Evolutionary conservation across 148 eudicot genomes (phyloP).

Genomic region (Fagopyrum esculentum): DNA sequence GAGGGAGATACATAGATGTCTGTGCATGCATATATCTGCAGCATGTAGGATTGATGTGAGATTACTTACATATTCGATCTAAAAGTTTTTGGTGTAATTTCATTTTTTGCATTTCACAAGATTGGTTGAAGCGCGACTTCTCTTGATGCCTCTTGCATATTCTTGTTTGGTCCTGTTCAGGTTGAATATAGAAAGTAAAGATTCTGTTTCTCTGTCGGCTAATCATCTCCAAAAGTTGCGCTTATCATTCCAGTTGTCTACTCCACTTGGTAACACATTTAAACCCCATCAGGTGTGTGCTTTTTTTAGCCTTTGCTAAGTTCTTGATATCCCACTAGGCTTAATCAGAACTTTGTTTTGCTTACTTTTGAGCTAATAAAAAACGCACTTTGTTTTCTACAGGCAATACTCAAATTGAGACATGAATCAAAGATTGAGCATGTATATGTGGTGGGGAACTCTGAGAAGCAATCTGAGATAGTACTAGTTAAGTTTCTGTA

Average conservation of each 20-base stretch:
- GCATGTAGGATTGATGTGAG: neutral
- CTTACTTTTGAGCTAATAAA: slow-evolving; percentile 1
- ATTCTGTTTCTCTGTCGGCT: slow-evolving; percentile 65
- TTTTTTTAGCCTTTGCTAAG: slow-evolving; percentile 9
- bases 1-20: neutral
- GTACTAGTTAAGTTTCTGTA: slow-evolving; percentile 45
- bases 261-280: slow-evolving; percentile 65
- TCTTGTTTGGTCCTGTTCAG: slow-evolving; percentile 26
- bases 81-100: neutral
- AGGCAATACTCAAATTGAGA: slow-evolving; percentile 76
- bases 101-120: neutral
- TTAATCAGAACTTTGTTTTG: neutral
- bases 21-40: neutral
- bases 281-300: slow-evolving; percentile 81
- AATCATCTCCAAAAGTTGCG: slow-evolving; percentile 92
- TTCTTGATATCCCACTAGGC: neutral
- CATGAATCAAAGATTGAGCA: slow-evolving; percentile 86
- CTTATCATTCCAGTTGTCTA: slow-evolving; percentile 58
- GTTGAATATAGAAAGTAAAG: slow-evolving; percentile 54
- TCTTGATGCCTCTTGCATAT: neutral
- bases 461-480: slow-evolving; percentile 62
- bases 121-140: neutral
- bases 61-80: no score
- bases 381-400: slow-evolving; percentile 15
- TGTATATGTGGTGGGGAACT: slow-evolving; percentile 59